phyloP scores from a whole-genome alignment of 768 basidiomycete genomes.

The Pisolithus tinctorius region DNA sequence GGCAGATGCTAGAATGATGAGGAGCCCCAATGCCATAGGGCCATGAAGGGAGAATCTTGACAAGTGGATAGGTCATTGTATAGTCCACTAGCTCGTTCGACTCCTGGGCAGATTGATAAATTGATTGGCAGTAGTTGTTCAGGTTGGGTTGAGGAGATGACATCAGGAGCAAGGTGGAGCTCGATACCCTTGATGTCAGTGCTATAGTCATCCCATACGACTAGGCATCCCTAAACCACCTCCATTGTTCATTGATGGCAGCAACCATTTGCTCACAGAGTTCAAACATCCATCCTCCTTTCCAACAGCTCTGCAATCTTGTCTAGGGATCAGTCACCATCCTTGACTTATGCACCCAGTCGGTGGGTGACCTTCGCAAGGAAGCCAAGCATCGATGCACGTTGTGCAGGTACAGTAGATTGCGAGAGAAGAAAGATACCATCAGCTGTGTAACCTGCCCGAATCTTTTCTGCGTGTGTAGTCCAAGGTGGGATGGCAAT shows the following conservation, averaged over 20 bases:
- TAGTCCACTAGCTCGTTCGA: conserved; percentile 44
- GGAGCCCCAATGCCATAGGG: conserved; percentile 47
- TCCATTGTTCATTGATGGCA: conserved; percentile 50
- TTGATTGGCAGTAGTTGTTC: conserved; percentile 43
- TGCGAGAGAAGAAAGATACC: no score
- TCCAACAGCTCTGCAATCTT: no score
- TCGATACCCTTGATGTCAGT: conserved; percentile 40
- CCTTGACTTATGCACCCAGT: conserved; percentile 46
- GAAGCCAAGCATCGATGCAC: no score
- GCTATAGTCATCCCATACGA: conserved; percentile 46
- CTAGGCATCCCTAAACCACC: conserved; percentile 67
- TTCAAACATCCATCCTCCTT: no score
- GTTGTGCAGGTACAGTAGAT: no score
- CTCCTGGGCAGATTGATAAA: conserved; percentile 55
- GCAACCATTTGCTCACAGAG: conserved; percentile 32
- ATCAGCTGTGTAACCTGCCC: no score
- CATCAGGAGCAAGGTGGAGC: conserved; percentile 13
- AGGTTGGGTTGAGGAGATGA: conserved; percentile 5
- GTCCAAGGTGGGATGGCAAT: no score
- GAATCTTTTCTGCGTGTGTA: no score
- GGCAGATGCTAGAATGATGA: conserved; percentile 36
- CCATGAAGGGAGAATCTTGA: conserved; percentile 28
- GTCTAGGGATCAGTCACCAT: no score
- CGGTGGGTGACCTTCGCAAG: no score
- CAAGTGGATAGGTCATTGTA: conserved; percentile 40